Conservation (phyloP, 345 rosid genomes). For the Populus davidiana region DNA sequence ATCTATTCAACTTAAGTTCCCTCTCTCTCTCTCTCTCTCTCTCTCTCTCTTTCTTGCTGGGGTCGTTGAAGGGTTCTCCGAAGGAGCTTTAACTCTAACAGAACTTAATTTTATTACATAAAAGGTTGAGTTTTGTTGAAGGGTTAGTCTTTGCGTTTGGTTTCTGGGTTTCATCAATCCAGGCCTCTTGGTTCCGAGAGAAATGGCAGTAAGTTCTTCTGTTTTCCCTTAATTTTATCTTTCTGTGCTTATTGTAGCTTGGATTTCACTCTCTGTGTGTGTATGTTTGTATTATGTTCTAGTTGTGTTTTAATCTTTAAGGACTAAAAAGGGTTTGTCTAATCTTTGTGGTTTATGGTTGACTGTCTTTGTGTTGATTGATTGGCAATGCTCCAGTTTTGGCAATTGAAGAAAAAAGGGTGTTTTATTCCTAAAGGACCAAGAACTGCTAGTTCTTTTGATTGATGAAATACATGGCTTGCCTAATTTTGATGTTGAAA, state of each 20-base stretch:
- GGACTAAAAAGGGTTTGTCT: not conserved
- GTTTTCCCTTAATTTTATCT: not conserved
- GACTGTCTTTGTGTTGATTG: constrained; percentile 14
- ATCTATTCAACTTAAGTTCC: not conserved
- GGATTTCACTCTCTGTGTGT: not conserved
- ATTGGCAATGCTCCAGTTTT: constrained; percentile 13
- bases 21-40: too few species aligned
- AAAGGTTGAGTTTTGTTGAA: not conserved
- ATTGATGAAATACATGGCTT: not conserved
- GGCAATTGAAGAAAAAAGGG: not conserved
- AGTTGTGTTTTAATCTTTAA: not conserved
- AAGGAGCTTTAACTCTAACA: not conserved
- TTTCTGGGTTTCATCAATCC: constrained; percentile 6
- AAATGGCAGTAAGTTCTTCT: constrained; percentile 62
- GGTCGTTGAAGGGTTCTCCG: constrained; percentile 8
- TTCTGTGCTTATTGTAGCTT: not conserved
- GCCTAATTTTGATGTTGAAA: constrained; percentile 3
- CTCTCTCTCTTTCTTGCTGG: constrained; percentile 12
- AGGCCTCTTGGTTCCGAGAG: constrained; percentile 16
- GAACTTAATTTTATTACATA: constrained; percentile 1
- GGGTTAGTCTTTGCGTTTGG: not conserved
- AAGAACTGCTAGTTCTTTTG: not conserved
- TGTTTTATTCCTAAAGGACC: not conserved
- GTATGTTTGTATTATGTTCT: too few species aligned
- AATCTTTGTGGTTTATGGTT: not conserved